phyloP scores from a whole-genome alignment of 2,329 filamentous ascomycete genomes.

The Arthroderma sp. region DNA sequence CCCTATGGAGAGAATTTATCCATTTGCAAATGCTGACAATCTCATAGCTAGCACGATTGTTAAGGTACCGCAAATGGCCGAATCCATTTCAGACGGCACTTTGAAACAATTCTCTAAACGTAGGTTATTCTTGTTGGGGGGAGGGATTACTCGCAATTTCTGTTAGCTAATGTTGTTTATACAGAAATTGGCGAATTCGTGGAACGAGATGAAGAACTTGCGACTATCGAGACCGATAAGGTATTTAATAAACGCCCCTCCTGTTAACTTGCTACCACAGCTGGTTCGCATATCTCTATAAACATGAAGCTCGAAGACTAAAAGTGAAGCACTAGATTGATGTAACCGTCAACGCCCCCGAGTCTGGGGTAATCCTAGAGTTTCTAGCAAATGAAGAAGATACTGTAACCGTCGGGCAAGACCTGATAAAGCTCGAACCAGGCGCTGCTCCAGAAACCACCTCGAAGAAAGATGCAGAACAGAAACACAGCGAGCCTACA shows the following conservation, averaged over 20 bases:
- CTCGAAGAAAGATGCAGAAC: slow-evolving; percentile 10
- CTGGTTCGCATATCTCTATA: neutral
- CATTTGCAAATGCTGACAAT: neutral
- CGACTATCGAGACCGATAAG: slow-evolving; percentile 98
- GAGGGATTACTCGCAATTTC: neutral
- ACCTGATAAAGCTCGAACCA: slow-evolving; percentile 73
- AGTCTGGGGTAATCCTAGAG: slow-evolving; percentile 82
- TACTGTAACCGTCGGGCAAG: slow-evolving; percentile 87
- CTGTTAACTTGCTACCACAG: neutral
- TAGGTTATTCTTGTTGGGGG: slow-evolving; percentile 20
- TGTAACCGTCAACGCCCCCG: slow-evolving; percentile 86
- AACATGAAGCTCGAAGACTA: neutral
- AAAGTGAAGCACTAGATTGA: slow-evolving; percentile 54
- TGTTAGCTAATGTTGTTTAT: neutral
- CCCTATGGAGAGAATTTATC: neutral
- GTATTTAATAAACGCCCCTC: slow-evolving; percentile 31
- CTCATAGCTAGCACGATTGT: slow-evolving; percentile 61
- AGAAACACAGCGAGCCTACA: slow-evolving; percentile 1
- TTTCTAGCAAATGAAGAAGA: slow-evolving; percentile 87
- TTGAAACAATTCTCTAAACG: slow-evolving; percentile 88
- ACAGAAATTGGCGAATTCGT: slow-evolving; percentile 79
- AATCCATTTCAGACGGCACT: slow-evolving; percentile 95
- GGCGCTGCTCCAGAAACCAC: slow-evolving; percentile 46
- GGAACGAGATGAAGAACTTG: slow-evolving; percentile 92
- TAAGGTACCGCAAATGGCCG: slow-evolving; percentile 95